phyloP scores from a whole-genome alignment of 495 filamentous ascomycete species.

The Lentithecium fluviatile region DNA sequence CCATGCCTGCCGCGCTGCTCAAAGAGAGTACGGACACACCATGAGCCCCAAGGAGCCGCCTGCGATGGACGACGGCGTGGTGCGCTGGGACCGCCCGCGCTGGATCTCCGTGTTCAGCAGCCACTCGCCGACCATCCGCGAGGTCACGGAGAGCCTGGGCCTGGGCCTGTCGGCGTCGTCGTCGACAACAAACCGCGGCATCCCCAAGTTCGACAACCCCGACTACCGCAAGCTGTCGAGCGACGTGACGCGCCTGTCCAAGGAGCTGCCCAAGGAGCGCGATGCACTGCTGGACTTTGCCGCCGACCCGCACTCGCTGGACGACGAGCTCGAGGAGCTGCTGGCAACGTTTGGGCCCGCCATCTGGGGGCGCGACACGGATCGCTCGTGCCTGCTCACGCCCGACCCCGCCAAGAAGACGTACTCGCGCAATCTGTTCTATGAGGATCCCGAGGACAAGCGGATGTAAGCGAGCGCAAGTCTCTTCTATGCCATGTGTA shows the following conservation, averaged over 20 bases:
- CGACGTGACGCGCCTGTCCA: conserved; percentile 23
- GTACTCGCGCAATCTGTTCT: conserved; percentile 19
- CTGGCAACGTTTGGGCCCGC: conserved; percentile 8
- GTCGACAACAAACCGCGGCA: conserved; percentile 25
- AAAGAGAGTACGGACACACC: conserved; percentile 4
- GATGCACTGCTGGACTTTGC: conserved; percentile 30
- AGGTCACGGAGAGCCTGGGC: conserved; percentile 29
- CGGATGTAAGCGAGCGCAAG: no score
- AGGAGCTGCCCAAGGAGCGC: conserved; percentile 29
- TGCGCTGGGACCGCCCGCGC: conserved; percentile 19
- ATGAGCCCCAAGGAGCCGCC: neutral
- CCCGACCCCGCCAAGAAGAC: conserved; percentile 23
- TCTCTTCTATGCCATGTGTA: no score
- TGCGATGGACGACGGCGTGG: conserved; percentile 5
- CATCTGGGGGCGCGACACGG: conserved; percentile 25
- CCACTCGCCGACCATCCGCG: conserved; percentile 29
- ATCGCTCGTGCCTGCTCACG: conserved; percentile 19
- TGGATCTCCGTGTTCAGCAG: conserved; percentile 29
- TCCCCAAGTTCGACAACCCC: conserved; percentile 31
- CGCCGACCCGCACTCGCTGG: conserved; percentile 14
- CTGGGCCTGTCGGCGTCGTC: conserved; percentile 19
- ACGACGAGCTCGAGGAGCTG: conserved; percentile 18
- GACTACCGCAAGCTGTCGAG: conserved; percentile 26
- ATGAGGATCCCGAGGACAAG: conserved; percentile 22
- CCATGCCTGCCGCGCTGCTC: no score